These are phyloP conservation scores for Codiaeum variegatum DNA, from an alignment of 441 rosid genomes.

Conservation along the genomic window DNA sequence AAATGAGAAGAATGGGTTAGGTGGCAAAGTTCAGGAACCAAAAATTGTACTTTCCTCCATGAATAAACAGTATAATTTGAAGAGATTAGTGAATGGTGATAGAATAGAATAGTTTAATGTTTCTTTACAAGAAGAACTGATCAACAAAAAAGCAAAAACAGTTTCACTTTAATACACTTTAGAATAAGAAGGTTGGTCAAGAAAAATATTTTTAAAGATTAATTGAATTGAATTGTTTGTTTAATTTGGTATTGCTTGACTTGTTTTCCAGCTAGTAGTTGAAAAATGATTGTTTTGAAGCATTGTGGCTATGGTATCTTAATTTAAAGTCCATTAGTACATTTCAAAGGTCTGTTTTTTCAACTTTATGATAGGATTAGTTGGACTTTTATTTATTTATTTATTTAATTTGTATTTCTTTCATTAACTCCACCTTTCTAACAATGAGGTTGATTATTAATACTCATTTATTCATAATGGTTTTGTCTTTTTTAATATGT, in stretches of 20 bases:
- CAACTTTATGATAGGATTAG: neutral
- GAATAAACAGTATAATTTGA: slow-evolving; percentile 13
- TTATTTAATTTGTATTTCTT: neutral
- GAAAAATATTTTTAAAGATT: neutral
- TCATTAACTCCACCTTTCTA: neutral
- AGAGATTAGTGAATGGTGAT: slow-evolving; percentile 10
- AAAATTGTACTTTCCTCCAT: slow-evolving; percentile 8
- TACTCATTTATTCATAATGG: neutral
- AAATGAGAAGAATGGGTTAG: slow-evolving; percentile 22
- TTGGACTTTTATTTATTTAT: neutral
- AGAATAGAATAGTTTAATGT: neutral
- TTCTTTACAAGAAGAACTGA: slow-evolving; percentile 22
- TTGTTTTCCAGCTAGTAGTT: neutral
- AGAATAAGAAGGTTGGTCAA: slow-evolving; percentile 4
- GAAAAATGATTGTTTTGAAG: slow-evolving; percentile 1
- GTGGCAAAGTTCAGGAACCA: slow-evolving; percentile 19
- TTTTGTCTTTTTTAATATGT: neutral
- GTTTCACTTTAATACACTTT: slow-evolving; percentile 7
- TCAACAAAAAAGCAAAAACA: slow-evolving; percentile 17
- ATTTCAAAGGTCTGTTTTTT: neutral
- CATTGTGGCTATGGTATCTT: slow-evolving; percentile 5
- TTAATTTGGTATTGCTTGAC: neutral
- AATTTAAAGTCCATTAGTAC: slow-evolving; percentile 6
- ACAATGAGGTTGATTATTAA: neutral
- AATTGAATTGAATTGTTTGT: slow-evolving; percentile 1